Base-by-base conservation (phyloP, 2,329 filamentous ascomycete genomes). In the Claviceps lovelessii region DNA sequence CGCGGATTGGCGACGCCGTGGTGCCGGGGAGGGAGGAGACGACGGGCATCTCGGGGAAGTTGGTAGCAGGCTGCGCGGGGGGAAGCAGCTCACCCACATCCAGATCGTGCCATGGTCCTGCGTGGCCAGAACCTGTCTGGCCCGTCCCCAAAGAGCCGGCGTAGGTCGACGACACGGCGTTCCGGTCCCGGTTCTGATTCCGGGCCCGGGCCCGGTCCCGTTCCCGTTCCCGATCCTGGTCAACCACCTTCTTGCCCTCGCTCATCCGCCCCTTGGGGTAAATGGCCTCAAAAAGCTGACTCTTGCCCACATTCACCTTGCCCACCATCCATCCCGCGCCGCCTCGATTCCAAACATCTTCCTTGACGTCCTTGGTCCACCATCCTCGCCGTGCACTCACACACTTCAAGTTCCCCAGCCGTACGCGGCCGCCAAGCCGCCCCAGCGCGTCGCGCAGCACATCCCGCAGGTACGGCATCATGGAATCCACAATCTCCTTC, bases 281-380 rank as follows among this genome's bases (percentile, higher is more conserved):
- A 8, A 96, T 82, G 5, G 83, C 80, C 61, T 93, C 84, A 57
- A 97, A 95, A 2, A 98, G 78, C 64, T 86, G 85, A 62, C 91
- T 97, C 71, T 98, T 98, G 29, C 93, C 94, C 2, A 97, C 94
- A 65, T 98, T 98, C 58, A 90, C 89, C 69, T 95, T 97, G n/a
- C 93, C 93, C 3, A 98, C 86, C 76, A 98, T 84, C 91, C 93
- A 98, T 17, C 87, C 85, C 17, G 84, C 93, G 5, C 91, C 91
- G 4, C 89, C 90, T 51, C 88, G 80, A 47, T 83, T 72, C 78
- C 83, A 90, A 49, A 98, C 90, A 50, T 90, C 85, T 61, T 95
- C 84, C 67, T 88, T 95, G 54, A 98, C 72, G 51, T 86, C 76
- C 60, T 80, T 86, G 0, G 90, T 95, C 88, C 91, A 96, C 93